phyloP scores from a whole-genome alignment of 169 alveolate genomes.

The Plasmodium vivax region DNA sequence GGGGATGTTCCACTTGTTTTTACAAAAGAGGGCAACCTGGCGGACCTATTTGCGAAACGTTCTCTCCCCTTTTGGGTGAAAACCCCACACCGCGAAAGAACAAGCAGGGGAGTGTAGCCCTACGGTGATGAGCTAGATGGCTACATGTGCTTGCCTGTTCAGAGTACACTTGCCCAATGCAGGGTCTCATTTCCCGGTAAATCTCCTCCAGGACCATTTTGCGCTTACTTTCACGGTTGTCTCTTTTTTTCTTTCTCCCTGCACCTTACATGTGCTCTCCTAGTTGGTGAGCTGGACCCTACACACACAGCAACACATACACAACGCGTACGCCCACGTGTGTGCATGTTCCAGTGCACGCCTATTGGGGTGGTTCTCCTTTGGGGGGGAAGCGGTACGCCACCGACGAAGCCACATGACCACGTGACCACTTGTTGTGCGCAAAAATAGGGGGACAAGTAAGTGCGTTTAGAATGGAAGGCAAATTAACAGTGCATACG shows the following conservation, averaged over 20 bases:
- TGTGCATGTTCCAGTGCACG: background rate
- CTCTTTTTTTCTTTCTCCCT: background rate
- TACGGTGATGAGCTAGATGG: background rate
- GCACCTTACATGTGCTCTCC: background rate
- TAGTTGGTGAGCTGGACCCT: background rate
- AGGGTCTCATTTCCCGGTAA: background rate
- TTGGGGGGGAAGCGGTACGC: background rate
- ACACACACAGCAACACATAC: background rate
- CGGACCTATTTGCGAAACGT: background rate
- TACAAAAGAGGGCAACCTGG: background rate
- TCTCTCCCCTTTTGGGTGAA: background rate
- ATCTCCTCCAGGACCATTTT: background rate
- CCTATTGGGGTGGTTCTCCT: background rate
- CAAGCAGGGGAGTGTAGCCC: background rate
- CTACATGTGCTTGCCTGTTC: background rate
- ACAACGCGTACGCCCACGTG: background rate
- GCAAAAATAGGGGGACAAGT: background rate
- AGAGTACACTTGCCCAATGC: background rate
- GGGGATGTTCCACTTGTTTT: background rate
- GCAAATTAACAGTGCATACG: background rate
- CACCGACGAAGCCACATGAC: background rate
- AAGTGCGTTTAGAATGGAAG: background rate
- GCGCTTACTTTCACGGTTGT: background rate
- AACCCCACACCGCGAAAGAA: background rate
- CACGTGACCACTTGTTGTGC: background rate